Evolutionary conservation across 1,284 basidiomycete genomes (phyloP).

Genomic region (Trametes pubescens): DNA sequence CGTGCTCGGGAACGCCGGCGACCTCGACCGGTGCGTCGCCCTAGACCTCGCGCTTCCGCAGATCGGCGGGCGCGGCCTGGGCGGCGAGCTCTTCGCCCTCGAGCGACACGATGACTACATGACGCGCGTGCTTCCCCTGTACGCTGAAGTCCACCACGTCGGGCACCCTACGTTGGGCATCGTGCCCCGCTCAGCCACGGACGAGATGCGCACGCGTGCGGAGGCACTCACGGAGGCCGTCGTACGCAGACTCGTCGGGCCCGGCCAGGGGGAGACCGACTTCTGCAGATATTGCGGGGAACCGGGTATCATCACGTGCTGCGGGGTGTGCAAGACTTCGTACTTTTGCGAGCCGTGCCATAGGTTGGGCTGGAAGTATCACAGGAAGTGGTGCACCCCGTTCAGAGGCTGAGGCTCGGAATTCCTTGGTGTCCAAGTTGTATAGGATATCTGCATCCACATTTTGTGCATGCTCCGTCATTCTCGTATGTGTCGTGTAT

Average conservation of each 20-base stretch:
- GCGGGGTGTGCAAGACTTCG: constrained; percentile 31
- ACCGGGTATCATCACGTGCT: constrained; percentile 22
- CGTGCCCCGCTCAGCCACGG: background rate
- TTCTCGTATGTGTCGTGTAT: too few relatives aligned
- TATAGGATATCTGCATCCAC: background rate
- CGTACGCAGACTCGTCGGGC: constrained; percentile 18
- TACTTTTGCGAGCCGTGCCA: constrained; percentile 32
- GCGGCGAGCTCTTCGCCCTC: constrained; percentile 32
- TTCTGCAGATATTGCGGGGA: constrained; percentile 35
- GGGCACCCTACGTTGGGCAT: background rate
- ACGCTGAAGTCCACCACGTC: constrained; percentile 23
- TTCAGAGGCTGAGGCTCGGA: background rate
- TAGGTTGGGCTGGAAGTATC: constrained; percentile 33
- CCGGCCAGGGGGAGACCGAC: constrained; percentile 18
- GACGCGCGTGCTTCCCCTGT: constrained; percentile 23
- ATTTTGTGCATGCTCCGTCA: too few relatives aligned
- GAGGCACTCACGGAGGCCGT: constrained; percentile 24
- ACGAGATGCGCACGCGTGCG: constrained; percentile 17
- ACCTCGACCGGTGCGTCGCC: constrained; percentile 25
- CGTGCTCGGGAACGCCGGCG: constrained; percentile 25
- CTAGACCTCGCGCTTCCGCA: constrained; percentile 32
- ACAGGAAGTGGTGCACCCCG: constrained; percentile 31
- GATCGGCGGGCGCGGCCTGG: constrained; percentile 32
- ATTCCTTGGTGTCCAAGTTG: background rate
- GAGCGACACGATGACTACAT: constrained; percentile 33